Evolutionary conservation across 768 basidiomycete genomes (phyloP).

Genomic region (Gymnopilus dilepis): DNA sequence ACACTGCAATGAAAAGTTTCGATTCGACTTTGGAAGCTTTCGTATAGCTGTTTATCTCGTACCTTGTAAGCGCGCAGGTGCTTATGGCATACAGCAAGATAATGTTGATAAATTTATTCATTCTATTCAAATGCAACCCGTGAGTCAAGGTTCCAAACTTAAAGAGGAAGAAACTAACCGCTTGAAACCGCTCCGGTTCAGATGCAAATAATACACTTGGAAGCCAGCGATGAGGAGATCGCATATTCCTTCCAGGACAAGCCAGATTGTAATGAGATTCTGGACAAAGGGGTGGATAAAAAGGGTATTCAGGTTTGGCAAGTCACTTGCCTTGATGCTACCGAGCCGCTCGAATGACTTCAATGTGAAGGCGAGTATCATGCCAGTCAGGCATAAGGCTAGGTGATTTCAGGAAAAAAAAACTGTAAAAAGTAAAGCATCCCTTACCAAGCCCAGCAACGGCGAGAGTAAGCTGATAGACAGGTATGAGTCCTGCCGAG

Average conservation of each 20-base stretch:
- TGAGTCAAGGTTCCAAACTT: too few relatives aligned
- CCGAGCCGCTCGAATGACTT: not conserved
- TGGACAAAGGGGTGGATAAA: not conserved
- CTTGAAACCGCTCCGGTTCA: not conserved
- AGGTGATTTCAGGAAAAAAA: not conserved
- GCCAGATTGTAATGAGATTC: not conserved
- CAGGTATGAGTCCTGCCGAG: too few relatives aligned
- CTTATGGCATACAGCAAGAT: too few relatives aligned
- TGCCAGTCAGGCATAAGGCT: not conserved
- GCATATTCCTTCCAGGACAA: not conserved
- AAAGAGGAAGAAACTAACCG: not conserved
- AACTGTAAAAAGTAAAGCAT: not conserved
- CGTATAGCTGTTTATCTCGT: too few relatives aligned
- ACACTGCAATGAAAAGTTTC: too few relatives aligned
- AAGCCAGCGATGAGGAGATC: not conserved
- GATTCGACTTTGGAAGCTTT: too few relatives aligned
- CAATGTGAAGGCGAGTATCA: not conserved
- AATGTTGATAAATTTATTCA: too few relatives aligned
- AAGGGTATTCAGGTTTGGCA: not conserved
- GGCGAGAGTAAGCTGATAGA: not conserved
- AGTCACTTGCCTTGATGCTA: not conserved
- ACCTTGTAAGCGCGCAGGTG: too few relatives aligned
- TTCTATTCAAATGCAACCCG: too few relatives aligned
- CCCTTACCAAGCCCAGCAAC: conserved; percentile 1
- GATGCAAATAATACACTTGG: not conserved